These are phyloP conservation scores for Teratosphaeriaceae sp. DNA, from an alignment of 2,329 filamentous ascomycete genomes.

Conservation along the genomic window DNA sequence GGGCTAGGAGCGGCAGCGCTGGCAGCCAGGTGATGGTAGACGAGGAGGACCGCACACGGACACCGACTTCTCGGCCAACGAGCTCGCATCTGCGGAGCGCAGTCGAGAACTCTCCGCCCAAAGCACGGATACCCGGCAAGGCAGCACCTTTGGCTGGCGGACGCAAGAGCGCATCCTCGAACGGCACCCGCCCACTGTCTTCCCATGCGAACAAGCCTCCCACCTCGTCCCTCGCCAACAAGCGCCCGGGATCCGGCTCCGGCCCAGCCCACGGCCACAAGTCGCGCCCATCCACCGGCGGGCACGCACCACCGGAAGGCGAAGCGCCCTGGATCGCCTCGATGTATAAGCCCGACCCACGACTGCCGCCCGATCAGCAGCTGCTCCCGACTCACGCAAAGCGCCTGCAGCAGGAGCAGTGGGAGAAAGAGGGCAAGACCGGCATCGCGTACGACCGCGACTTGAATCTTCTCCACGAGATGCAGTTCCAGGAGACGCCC, in stretches of 20 bases:
- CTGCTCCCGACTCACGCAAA: constrained; percentile 90
- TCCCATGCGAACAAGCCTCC: constrained; percentile 11
- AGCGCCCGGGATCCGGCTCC: constrained; percentile 18
- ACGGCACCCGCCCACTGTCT: constrained; percentile 16
- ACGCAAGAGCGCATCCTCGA: too few species aligned
- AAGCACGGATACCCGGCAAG: constrained; percentile 35
- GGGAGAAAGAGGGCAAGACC: constrained; percentile 85
- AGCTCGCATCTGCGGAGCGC: constrained; percentile 18
- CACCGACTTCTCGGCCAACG: constrained; percentile 35
- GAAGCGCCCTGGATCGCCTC: constrained; percentile 93
- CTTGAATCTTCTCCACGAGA: constrained; percentile 70
- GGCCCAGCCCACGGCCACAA: constrained; percentile 12
- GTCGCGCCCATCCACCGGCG: constrained; percentile 50
- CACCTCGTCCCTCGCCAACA: neutral
- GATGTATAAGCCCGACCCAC: constrained; percentile 92
- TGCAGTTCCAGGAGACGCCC: constrained; percentile 40
- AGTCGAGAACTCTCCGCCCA: constrained; percentile 29
- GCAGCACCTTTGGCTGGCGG: constrained; percentile 29
- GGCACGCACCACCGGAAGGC: constrained; percentile 79
- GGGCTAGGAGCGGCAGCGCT: constrained; percentile 59
- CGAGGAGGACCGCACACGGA: constrained; percentile 29
- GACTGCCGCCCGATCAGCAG: constrained; percentile 89
- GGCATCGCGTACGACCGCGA: constrained; percentile 81
- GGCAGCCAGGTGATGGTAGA: constrained; percentile 48
- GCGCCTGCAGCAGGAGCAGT: constrained; percentile 86